Conservation (phyloP, 192 early-diverging fungal genomes). For the Coemansia sp. region DNA sequence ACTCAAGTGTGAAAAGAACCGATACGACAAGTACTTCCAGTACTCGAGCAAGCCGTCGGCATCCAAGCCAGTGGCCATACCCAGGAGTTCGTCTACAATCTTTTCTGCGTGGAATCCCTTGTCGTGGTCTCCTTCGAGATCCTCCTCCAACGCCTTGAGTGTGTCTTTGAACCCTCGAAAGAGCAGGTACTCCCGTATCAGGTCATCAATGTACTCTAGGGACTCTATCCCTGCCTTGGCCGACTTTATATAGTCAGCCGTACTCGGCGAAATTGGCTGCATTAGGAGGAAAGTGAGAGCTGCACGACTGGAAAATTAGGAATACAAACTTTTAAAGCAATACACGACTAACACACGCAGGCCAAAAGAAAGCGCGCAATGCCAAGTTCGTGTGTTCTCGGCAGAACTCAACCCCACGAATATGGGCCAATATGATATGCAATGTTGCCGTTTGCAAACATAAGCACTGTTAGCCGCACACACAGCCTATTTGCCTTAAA, state of each 20-base stretch:
- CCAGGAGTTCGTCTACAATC: slow-evolving; percentile 44
- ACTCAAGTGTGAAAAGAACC: slow-evolving; percentile 57
- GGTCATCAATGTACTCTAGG: slow-evolving; percentile 50
- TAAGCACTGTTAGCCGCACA: not conserved
- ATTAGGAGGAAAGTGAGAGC: not conserved
- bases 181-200: slow-evolving; percentile 53
- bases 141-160: slow-evolving; percentile 41
- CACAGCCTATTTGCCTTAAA: not conserved
- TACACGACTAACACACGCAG: no score
- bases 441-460: no score
- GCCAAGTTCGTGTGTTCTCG: not conserved
- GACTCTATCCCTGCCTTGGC: slow-evolving; percentile 56
- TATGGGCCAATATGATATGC: no score
- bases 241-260: slow-evolving; percentile 42
- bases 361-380: not conserved
- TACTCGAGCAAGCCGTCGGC: slow-evolving; percentile 36
- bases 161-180: slow-evolving; percentile 52
- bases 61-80: slow-evolving; percentile 35
- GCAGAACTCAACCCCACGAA: no score
- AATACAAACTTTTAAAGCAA: not conserved
- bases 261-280: slow-evolving; percentile 24
- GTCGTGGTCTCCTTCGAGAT: slow-evolving; percentile 46
- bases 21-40: slow-evolving; percentile 50
- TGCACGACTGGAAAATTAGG: not conserved
- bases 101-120: slow-evolving; percentile 41